Conservation (phyloP, 2,329 filamentous ascomycete genomes). For the Ophioceras dolichostomum region DNA sequence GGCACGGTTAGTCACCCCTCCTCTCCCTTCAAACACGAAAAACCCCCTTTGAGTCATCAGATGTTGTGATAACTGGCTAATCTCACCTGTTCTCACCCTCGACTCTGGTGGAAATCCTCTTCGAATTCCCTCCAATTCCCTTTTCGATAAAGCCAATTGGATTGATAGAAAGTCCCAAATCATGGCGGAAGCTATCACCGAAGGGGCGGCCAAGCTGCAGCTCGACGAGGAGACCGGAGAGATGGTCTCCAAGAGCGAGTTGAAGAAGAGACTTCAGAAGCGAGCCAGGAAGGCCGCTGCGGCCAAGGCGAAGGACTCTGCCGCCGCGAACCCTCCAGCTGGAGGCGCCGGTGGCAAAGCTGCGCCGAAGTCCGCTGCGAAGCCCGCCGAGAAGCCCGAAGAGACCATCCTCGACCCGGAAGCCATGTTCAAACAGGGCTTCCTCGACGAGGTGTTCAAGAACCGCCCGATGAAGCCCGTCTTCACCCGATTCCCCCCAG, state of each 20-base stretch:
- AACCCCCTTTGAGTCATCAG: no score
- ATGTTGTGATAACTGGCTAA: no score
- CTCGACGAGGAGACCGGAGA: slow-evolving; percentile 54
- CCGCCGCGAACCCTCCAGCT: slow-evolving; percentile 16
- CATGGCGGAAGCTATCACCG: slow-evolving; percentile 35
- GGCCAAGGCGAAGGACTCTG: slow-evolving; percentile 34
- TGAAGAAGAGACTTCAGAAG: slow-evolving; percentile 49
- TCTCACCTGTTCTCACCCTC: no score
- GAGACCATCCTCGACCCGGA: slow-evolving; percentile 38
- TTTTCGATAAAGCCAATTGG: no score
- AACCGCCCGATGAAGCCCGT: slow-evolving; percentile 50
- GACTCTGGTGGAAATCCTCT: background rate
- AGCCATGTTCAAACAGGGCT: slow-evolving; percentile 70
- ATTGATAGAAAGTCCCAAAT: no score
- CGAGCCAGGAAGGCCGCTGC: slow-evolving; percentile 43
- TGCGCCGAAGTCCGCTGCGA: slow-evolving; percentile 13
- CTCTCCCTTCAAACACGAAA: no score
- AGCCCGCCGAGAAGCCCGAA: slow-evolving; percentile 30
- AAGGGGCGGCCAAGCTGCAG: slow-evolving; percentile 42
- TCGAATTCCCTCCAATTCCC: background rate
- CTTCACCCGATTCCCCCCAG: slow-evolving; percentile 66
- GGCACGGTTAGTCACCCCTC: no score
- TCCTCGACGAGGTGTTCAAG: slow-evolving; percentile 60
- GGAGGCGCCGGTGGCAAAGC: slow-evolving; percentile 14
- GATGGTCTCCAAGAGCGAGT: slow-evolving; percentile 51